These are phyloP conservation scores for Allium fistulosum DNA, from an alignment of 106 monocot species.

Conservation along the genomic window DNA sequence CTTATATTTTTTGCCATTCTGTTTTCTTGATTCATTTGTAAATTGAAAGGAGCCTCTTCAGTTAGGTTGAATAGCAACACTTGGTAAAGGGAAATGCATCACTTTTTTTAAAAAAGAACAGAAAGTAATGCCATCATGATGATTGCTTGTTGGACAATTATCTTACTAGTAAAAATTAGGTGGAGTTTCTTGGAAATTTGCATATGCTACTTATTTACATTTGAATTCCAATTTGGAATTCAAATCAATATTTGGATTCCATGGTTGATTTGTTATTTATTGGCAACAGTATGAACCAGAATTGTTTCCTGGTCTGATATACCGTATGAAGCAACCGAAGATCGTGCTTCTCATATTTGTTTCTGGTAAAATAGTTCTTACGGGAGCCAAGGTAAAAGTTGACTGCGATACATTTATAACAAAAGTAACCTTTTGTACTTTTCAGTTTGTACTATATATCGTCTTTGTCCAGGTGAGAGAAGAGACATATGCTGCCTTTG, in stretches of 20 bases:
- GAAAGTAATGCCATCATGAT: too few species aligned
- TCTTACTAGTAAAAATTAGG: too few species aligned
- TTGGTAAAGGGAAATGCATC: too few species aligned
- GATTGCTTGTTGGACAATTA: too few species aligned
- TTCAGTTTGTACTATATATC: not conserved
- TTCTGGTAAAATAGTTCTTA: conserved; percentile 77
- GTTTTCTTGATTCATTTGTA: not conserved
- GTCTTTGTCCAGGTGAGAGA: conserved; percentile 36
- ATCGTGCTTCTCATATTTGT: conserved; percentile 26
- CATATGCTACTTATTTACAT: not conserved
- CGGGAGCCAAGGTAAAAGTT: conserved; percentile 57
- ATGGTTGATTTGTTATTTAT: conserved; percentile 5
- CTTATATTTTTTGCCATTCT: not conserved
- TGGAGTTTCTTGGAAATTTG: too few species aligned
- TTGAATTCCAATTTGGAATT: not conserved
- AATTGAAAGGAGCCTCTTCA: too few species aligned
- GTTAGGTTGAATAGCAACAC: too few species aligned
- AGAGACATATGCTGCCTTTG: conserved; percentile 58
- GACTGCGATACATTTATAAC: not conserved
- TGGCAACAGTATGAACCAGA: conserved; percentile 67
- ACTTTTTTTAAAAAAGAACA: too few species aligned
- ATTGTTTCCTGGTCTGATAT: conserved; percentile 63
- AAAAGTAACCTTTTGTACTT: not conserved
- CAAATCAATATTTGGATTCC: not conserved
- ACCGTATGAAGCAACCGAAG: conserved; percentile 73